Evolutionary conservation across 768 basidiomycete species (phyloP).

Genomic region (Mycena maculata): DNA sequence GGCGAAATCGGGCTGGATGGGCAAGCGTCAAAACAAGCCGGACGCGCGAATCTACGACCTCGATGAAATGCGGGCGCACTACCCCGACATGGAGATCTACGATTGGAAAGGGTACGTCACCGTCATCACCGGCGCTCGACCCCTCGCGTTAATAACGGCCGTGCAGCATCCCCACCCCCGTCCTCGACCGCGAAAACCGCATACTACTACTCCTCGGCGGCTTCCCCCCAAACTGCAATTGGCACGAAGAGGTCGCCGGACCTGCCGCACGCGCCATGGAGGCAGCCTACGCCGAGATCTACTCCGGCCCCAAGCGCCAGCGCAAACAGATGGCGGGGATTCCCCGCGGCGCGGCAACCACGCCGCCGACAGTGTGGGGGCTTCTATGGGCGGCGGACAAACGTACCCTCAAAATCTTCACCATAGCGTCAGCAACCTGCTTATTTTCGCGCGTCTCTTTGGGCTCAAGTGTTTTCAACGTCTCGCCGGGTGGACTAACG

Average conservation of each 20-base stretch:
- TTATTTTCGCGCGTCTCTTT: slow-evolving; percentile 4
- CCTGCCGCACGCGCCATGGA: neutral
- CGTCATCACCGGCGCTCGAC: neutral
- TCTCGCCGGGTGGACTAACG: slow-evolving; percentile 5
- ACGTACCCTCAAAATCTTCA: neutral
- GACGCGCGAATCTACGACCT: too few relatives aligned
- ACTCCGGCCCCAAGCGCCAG: neutral
- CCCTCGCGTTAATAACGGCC: neutral
- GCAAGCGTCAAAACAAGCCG: too few relatives aligned
- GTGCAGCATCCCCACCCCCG: neutral
- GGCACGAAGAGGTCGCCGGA: neutral
- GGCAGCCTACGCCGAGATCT: neutral
- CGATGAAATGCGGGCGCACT: neutral
- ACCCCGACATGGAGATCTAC: slow-evolving; percentile 30
- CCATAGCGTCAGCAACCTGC: neutral
- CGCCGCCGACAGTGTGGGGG: neutral
- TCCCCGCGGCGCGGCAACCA: neutral
- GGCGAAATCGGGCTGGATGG: too few relatives aligned
- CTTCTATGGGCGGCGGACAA: slow-evolving; percentile 2
- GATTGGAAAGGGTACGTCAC: slow-evolving; percentile 1
- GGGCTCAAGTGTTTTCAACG: neutral
- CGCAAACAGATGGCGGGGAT: neutral
- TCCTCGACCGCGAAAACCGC: neutral
- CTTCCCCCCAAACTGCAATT: neutral
- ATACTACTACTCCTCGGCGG: neutral